These are phyloP conservation scores for Gossypium sturtianum DNA, from an alignment of 345 rosid genomes.

Conservation along the genomic window DNA sequence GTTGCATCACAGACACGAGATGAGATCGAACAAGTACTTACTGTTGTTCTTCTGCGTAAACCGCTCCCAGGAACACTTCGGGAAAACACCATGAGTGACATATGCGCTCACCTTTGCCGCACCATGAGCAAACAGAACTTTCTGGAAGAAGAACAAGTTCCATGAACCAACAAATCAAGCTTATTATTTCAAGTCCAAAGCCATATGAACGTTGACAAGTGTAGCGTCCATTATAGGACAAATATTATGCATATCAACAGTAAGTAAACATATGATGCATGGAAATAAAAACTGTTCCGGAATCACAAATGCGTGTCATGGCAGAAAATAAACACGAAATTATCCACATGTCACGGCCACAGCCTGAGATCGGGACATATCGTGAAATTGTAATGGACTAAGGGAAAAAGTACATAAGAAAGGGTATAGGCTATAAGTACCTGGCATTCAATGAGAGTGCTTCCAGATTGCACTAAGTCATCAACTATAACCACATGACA, in stretches of 20 bases:
- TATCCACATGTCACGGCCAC: background rate
- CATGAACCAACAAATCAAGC: background rate
- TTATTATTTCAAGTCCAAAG: background rate
- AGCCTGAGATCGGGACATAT: background rate
- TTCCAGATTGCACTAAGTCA: conserved; percentile 96
- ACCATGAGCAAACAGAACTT: conserved; percentile 83
- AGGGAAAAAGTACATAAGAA: background rate
- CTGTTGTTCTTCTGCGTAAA: conserved; percentile 58
- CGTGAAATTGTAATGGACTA: background rate
- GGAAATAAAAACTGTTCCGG: too few species aligned
- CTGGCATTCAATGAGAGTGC: conserved; percentile 98
- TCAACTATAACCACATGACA: conserved; percentile 93
- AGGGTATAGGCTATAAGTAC: conserved; percentile 27
- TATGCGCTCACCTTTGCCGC: conserved; percentile 94
- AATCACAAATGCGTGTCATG: background rate
- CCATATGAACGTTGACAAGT: background rate
- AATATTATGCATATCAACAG: background rate
- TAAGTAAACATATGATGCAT: too few species aligned
- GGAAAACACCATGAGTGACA: conserved; percentile 97
- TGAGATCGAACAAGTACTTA: conserved; percentile 17
- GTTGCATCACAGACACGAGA: background rate
- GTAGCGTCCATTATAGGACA: background rate
- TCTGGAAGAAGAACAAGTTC: conserved; percentile 37
- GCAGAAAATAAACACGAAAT: background rate
- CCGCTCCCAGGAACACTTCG: conserved; percentile 86